These are phyloP conservation scores for Dendrocalamus latiflorus DNA, from an alignment of 202 grass and related monocot species.

Conservation along the genomic window DNA sequence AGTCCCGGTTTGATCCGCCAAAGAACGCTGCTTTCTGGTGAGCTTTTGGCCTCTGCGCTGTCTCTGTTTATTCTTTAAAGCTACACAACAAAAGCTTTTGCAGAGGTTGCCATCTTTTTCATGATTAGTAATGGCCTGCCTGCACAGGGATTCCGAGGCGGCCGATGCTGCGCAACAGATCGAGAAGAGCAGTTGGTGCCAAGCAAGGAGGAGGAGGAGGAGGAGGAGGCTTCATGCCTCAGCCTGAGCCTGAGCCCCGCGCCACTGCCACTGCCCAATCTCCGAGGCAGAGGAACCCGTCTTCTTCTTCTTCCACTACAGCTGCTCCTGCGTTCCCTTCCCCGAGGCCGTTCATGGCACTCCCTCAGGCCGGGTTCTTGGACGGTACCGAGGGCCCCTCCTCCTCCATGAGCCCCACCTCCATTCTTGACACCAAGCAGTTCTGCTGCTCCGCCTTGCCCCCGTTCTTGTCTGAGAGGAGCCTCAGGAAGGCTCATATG, in stretches of 20 bases:
- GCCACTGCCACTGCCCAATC: conserved; percentile 18
- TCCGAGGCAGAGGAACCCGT: conserved; percentile 10
- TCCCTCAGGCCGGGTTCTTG: conserved; percentile 51
- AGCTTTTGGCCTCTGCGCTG: conserved; percentile 32
- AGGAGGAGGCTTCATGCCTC: conserved; percentile 33
- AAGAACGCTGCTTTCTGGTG: conserved; percentile 43
- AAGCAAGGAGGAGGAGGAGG: conserved; percentile 48
- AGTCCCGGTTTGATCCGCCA: conserved; percentile 33
- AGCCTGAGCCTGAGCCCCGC: conserved; percentile 38
- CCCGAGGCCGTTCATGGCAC: conserved; percentile 56
- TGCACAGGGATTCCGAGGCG: conserved; percentile 9
- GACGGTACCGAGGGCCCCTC: conserved; percentile 41
- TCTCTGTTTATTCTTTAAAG: conserved; percentile 60
- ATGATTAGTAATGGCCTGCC: conserved; percentile 28
- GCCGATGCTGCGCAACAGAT: conserved; percentile 62
- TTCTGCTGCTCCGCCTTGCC: conserved; percentile 49
- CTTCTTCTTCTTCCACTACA: neutral
- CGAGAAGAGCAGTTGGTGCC: conserved; percentile 49
- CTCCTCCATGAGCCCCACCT: conserved; percentile 88
- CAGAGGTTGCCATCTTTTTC: too few relatives aligned
- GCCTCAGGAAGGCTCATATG: conserved; percentile 29
- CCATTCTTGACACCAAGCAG: conserved; percentile 75
- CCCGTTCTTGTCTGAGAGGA: conserved; percentile 51
- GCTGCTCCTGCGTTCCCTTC: conserved; percentile 38
- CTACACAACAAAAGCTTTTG: too few relatives aligned